Percentiles rank a stretch among this genome's conserved stretches.
phyloP scores from a whole-genome alignment of 371 early-diverging fungal genomes.

The Basidiobolus meristosporus region DNA sequence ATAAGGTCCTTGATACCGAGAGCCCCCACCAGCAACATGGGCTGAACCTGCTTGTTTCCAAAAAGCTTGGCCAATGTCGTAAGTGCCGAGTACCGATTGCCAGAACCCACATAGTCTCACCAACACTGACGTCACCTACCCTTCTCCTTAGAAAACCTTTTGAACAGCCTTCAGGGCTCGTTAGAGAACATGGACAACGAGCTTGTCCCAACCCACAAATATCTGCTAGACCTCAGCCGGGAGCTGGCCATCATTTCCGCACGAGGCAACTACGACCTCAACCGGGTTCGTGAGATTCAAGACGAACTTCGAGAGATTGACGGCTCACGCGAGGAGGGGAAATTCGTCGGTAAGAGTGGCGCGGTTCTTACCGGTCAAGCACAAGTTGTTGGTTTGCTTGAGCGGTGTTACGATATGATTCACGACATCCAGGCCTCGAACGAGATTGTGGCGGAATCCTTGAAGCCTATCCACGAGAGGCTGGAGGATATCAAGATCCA shows the following conservation, averaged over 20 bases:
- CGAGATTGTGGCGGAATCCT: conserved; percentile 32
- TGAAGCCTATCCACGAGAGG: conserved; percentile 50
- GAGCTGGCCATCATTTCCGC: conserved; percentile 27
- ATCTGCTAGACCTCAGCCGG: conserved; percentile 37
- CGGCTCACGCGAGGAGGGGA: conserved; percentile 32
- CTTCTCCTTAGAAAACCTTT: conserved; percentile 13
- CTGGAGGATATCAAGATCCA: conserved; percentile 50
- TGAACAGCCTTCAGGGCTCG: conserved; percentile 9
- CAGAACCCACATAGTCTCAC: neutral
- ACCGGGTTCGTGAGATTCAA: conserved; percentile 29
- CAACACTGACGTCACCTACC: neutral
- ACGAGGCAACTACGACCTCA: conserved; percentile 16
- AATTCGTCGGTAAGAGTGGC: conserved; percentile 31
- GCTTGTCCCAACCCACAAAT: conserved; percentile 32
- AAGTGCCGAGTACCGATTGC: too few relatives aligned
- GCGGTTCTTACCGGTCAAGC: conserved; percentile 57
- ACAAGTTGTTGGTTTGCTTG: conserved; percentile 60
- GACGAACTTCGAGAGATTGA: conserved; percentile 50
- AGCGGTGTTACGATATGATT: conserved; percentile 59
- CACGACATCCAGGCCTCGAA: conserved; percentile 62
- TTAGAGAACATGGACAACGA: conserved; percentile 12
- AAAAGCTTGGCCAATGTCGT: conserved; percentile 11
- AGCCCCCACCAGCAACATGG: neutral
- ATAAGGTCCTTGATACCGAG: conserved; percentile 9
- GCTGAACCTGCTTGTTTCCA: neutral